These are phyloP conservation scores for Candida qinlingensis DNA, from an alignment of 805 yeast species.

Conservation along the genomic window DNA sequence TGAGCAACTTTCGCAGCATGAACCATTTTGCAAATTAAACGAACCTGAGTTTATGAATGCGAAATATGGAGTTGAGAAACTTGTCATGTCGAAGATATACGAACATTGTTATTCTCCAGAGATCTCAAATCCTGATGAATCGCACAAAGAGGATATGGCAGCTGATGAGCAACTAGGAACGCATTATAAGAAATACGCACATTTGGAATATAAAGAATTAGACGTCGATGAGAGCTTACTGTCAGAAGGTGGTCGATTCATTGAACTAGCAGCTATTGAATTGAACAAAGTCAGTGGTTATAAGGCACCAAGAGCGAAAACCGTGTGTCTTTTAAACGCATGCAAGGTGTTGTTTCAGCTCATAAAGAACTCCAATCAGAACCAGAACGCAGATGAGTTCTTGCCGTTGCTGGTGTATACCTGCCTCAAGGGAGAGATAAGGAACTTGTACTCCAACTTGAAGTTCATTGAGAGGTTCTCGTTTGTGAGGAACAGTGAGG, in stretches of 20 bases:
- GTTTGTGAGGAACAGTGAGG: constrained; percentile 75
- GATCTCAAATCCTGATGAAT: constrained; percentile 43
- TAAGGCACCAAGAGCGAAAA: constrained; percentile 92
- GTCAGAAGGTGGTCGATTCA: constrained; percentile 46
- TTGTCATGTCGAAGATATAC: constrained; percentile 84
- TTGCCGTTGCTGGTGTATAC: constrained; percentile 85
- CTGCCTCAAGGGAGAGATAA: constrained; percentile 62
- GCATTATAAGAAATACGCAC: constrained; percentile 57
- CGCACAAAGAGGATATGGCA: constrained; percentile 57
- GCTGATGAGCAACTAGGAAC: constrained; percentile 49
- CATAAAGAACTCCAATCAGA: constrained; percentile 56
- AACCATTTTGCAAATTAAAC: constrained; percentile 71
- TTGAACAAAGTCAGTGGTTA: constrained; percentile 72
- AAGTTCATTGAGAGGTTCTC: constrained; percentile 84
- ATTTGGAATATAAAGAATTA: constrained; percentile 62
- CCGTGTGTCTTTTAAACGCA: constrained; percentile 83
- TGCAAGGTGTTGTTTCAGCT: constrained; percentile 91
- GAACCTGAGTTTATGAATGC: constrained; percentile 62
- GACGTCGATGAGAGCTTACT: constrained; percentile 60
- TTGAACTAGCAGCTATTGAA: constrained; percentile 66
- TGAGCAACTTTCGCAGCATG: constrained; percentile 52
- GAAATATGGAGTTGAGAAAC: constrained; percentile 86
- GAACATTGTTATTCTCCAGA: constrained; percentile 76
- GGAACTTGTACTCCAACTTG: constrained; percentile 67
- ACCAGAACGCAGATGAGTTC: constrained; percentile 89